A percentile compares a stretch with the other conserved stretches of the same genome.
phyloP scores from a whole-genome alignment of 2,329 filamentous ascomycete genomes.

The Epichloe aotearoae region DNA sequence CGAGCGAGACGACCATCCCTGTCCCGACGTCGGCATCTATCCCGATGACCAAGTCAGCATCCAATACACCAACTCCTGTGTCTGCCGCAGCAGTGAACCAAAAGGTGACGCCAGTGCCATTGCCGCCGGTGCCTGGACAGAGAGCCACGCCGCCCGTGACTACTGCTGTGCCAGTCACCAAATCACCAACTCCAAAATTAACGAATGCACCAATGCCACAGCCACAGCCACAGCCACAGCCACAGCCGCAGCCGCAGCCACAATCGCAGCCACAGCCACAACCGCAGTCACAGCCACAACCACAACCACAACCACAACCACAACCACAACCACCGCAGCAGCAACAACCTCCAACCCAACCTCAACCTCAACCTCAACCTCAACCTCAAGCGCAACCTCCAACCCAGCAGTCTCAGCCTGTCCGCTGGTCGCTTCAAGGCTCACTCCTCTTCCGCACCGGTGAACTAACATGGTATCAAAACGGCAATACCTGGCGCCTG shows the following conservation, averaged over 20 bases:
- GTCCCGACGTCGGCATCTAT: conserved; percentile 1
- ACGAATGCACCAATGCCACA: conserved; percentile 6
- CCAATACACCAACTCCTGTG: conserved; percentile 2
- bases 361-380: conserved; percentile 3
- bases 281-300: conserved; percentile 5
- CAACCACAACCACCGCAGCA: conserved; percentile 4
- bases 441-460: conserved; percentile 31
- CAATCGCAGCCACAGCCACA: conserved; percentile 8
- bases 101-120: conserved; percentile 24
- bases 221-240: background rate
- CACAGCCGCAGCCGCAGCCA: background rate
- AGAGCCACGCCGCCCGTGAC: conserved; percentile 18
- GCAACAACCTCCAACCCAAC: conserved; percentile 8
- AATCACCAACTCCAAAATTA: conserved; percentile 3
- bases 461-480: conserved; percentile 38
- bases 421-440: conserved; percentile 21
- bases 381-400: conserved; percentile 11
- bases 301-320: conserved; percentile 5
- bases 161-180: background rate
- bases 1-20: conserved; percentile 8
- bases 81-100: conserved; percentile 3
- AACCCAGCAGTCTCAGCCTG: conserved; percentile 4
- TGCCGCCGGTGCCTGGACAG: conserved; percentile 22
- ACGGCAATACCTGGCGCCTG: conserved; percentile 33
- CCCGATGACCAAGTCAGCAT: conserved; percentile 2